Evolutionary conservation across 164 flowering plant species (phyloP).

Genomic region (Aristolochia fimbriata): DNA sequence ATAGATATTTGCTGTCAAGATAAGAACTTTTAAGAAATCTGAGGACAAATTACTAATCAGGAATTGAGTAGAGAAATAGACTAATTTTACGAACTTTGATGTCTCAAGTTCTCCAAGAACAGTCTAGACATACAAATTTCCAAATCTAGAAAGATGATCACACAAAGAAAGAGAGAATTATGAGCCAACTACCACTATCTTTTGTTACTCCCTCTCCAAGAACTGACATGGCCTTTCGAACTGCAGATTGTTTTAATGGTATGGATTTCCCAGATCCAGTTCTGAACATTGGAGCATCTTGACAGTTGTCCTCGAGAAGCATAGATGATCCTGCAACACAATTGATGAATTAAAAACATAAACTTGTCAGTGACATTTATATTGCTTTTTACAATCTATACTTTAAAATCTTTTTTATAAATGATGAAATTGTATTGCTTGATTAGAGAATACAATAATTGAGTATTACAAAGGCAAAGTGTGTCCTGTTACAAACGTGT

Average conservation of each 20-base stretch:
- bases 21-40: background rate
- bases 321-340: constrained; percentile 8
- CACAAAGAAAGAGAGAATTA: background rate
- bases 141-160: background rate
- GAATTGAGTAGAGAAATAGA: background rate
- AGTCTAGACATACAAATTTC: background rate
- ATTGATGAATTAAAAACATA: background rate
- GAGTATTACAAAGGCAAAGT: no score
- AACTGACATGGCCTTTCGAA: constrained; percentile 6
- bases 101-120: background rate
- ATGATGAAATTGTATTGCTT: no score
- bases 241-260: constrained; percentile 2
- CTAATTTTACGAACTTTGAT: background rate
- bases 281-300: constrained; percentile 5
- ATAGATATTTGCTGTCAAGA: background rate
- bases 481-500: no score
- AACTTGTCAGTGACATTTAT: no score
- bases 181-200: background rate
- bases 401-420: no score
- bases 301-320: constrained; percentile 1
- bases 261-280: constrained; percentile 11
- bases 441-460: no score
- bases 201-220: constrained; percentile 3
- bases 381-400: no score
- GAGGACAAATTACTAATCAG: background rate